Evolutionary conservation across 2,329 filamentous ascomycete species (phyloP), one percentile per base, ranked within the genome.

Genomic region (Botrytis fragariae): DNA sequence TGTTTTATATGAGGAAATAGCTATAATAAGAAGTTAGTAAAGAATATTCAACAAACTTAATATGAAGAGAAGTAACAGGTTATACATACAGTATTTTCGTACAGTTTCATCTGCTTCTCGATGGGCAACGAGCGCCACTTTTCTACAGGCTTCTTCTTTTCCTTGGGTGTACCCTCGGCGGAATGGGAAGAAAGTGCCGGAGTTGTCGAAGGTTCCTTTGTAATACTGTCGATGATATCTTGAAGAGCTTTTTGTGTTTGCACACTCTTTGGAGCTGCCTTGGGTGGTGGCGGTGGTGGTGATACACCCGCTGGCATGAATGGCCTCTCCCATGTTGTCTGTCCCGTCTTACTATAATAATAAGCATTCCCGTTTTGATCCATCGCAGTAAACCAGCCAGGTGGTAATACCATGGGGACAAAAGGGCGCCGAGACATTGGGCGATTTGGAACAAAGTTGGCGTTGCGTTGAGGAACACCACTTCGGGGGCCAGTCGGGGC

Each of bases 81-180:
- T 71, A 10, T 42, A 85, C 93, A 82, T 86, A 97, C 94, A 69
- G 94, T 97, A 80, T 95, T 95, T 82, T 98, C 95, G 79, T 98
- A 98, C 3, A 97, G 87, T 84, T 94, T 97, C 88, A 94, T 97
- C 83, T 96, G 93, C 83, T 98, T 98, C 77, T 98, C 95, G 77
- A 90, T 81, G 1, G 91, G 86, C 45, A 91, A 81, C 74, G 86
- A 87, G 72, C 89, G 87, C 92, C 92, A 94, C 80, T 91, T 93
- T 65, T 93, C 91, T 78, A 87, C 86, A 77, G 88, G 91, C 9
- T 86, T 86, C 81, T 91, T 88, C 63, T 86, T 86, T 7, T 84
- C 83, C 9, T 87, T 86, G 1, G 87, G 85, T 70, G 83, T 87
- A 4, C 85, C 84, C 18, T 89, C 86, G 10, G 75, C 71, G 6